A percentile compares a stretch with the other conserved stretches of the same genome.
Evolutionary conservation across 495 filamentous ascomycete species (phyloP).

Genomic region (Lophiostoma macrostomum): DNA sequence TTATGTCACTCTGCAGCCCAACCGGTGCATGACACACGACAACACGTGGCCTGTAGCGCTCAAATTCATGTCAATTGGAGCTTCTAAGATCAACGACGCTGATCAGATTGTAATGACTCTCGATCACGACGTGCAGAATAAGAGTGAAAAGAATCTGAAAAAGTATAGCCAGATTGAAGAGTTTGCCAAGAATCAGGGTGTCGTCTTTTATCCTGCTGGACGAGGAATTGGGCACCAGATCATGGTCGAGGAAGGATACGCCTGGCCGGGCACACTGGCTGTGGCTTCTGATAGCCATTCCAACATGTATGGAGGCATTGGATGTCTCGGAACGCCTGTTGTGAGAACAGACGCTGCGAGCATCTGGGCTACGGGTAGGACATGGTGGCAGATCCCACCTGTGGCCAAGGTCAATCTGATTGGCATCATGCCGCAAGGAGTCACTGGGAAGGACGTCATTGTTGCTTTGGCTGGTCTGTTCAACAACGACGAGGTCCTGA

Average conservation of each 20-base stretch:
- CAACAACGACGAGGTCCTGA: constrained; percentile 85
- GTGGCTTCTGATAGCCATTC: constrained; percentile 81
- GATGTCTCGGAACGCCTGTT: constrained; percentile 73
- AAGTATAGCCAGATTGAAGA: constrained; percentile 85
- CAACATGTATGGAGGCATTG: constrained; percentile 90
- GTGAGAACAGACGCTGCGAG: constrained; percentile 83
- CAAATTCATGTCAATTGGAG: constrained; percentile 91
- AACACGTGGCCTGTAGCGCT: constrained; percentile 82
- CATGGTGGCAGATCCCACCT: constrained; percentile 89
- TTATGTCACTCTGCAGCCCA: constrained; percentile 75
- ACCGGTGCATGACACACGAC: constrained; percentile 87
- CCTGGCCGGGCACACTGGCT: constrained; percentile 77
- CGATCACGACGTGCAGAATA: constrained; percentile 94
- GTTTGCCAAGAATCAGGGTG: constrained; percentile 76
- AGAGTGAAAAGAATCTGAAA: constrained; percentile 72
- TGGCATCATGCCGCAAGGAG: constrained; percentile 71
- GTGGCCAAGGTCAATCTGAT: constrained; percentile 77
- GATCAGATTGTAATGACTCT: constrained; percentile 82
- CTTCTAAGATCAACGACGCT: constrained; percentile 67
- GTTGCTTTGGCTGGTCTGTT: constrained; percentile 85
- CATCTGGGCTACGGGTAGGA: constrained; percentile 81
- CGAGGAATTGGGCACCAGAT: constrained; percentile 87
- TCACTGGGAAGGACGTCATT: constrained; percentile 95
- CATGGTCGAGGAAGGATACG: constrained; percentile 80
- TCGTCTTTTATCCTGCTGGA: constrained; percentile 81